Percentiles rank a stretch among this genome's conserved stretches.
These are phyloP conservation scores for Camellia japonica DNA, from an alignment of 148 eudicot species.

Conservation along the genomic window DNA sequence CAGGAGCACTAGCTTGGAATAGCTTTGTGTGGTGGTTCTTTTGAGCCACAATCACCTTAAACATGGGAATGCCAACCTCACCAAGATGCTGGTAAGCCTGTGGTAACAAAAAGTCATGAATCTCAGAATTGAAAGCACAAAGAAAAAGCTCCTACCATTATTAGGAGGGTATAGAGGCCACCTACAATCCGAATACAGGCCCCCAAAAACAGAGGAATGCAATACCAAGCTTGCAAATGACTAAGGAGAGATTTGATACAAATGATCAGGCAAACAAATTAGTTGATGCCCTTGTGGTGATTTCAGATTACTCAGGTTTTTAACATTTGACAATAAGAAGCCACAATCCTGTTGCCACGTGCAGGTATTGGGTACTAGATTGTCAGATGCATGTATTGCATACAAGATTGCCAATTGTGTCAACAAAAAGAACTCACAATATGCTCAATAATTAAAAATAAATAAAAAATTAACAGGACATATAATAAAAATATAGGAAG, in stretches of 20 bases:
- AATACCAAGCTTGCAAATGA: neutral
- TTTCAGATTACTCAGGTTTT: neutral
- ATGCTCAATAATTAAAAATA: neutral
- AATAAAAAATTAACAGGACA: neutral
- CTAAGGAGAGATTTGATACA: neutral
- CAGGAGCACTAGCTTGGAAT: slow-evolving; percentile 58
- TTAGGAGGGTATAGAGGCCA: neutral
- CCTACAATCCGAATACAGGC: neutral
- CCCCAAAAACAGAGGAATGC: slow-evolving; percentile 7
- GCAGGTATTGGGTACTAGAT: neutral
- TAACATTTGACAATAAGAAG: neutral
- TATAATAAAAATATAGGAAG: slow-evolving; percentile 9
- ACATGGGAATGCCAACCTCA: slow-evolving; percentile 68
- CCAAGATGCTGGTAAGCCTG: slow-evolving; percentile 83
- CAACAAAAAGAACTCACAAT: neutral
- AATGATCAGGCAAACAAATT: neutral
- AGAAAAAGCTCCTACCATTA: neutral
- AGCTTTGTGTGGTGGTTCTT: slow-evolving; percentile 83
- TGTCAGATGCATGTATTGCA: neutral
- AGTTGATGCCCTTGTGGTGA: neutral
- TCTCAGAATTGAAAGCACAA: neutral
- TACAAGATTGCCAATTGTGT: neutral
- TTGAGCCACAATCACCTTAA: slow-evolving; percentile 90
- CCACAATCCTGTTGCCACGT: neutral
- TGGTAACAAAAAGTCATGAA: neutral